phyloP scores from a whole-genome alignment of 352 stramenopile species.

The Phytophthora citricola region DNA sequence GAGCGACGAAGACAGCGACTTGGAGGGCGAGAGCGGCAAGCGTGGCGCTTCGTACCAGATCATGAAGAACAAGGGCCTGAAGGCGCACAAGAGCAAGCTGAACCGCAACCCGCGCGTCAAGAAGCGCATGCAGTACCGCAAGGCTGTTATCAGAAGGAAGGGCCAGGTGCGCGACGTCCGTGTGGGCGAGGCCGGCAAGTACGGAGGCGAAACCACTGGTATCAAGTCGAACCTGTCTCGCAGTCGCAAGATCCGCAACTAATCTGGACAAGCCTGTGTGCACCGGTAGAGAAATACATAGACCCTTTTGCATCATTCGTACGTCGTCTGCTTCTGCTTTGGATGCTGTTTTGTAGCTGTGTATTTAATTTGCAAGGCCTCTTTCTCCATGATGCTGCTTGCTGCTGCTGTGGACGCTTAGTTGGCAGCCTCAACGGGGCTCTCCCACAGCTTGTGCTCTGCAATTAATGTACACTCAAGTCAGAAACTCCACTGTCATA shows the following conservation, averaged over 20 bases:
- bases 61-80: conserved; percentile 98
- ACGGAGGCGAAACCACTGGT: conserved; percentile 90
- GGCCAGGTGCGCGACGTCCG: conserved; percentile 96
- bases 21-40: conserved; percentile 87
- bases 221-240: conserved; percentile 91
- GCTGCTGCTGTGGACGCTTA: conserved; percentile 14
- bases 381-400: conserved; percentile 1
- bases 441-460: conserved; percentile 91
- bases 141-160: conserved; percentile 97
- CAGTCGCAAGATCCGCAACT: conserved; percentile 92
- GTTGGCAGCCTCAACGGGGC: conserved; percentile 55
- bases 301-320: conserved; percentile 29
- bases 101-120: conserved; percentile 99
- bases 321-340: not conserved
- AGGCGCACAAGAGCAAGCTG: conserved; percentile 98
- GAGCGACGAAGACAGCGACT: conserved; percentile 72
- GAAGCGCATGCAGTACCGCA: conserved; percentile 98
- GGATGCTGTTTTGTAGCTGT: conserved; percentile 25
- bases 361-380: conserved; percentile 33
- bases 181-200: conserved; percentile 85
- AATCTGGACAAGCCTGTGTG: conserved; percentile 31
- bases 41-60: conserved; percentile 95
- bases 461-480: conserved; percentile 6
- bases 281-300: conserved; percentile 44
- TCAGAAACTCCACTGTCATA: conserved; percentile 14